These are phyloP conservation scores for Ophiostoma quercus DNA, from an alignment of 2,329 filamentous ascomycete species.

Conservation along the genomic window DNA sequence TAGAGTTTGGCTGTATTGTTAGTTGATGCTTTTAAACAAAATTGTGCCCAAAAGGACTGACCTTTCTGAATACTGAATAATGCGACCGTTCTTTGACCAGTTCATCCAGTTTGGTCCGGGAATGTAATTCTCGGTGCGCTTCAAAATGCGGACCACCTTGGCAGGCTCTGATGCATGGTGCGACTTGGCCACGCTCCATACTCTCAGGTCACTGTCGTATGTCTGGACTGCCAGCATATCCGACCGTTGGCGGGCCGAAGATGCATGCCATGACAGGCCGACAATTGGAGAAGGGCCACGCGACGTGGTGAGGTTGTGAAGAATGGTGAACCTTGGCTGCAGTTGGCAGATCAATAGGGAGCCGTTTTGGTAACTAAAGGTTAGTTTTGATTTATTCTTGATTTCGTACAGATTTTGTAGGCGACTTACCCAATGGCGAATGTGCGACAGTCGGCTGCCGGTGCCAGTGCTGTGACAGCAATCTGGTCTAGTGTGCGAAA, in stretches of 20 bases:
- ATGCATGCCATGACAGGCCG: conserved; percentile 89
- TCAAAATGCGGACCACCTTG: conserved; percentile 82
- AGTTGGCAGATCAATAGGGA: conserved; percentile 85
- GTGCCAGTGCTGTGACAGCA: conserved; percentile 87
- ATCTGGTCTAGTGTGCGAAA: conserved; percentile 86
- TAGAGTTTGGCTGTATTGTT: conserved; percentile 62
- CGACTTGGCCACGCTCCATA: conserved; percentile 92
- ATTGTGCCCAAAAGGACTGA: background rate
- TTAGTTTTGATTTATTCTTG: background rate
- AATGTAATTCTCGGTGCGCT: conserved; percentile 67
- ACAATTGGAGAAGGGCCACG: conserved; percentile 81
- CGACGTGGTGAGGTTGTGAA: conserved; percentile 85
- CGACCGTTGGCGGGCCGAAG: conserved; percentile 90
- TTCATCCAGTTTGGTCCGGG: conserved; percentile 89
- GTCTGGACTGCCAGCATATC: conserved; percentile 96
- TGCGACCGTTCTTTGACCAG: conserved; percentile 96
- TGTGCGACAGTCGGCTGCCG: conserved; percentile 81
- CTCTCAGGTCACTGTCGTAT: conserved; percentile 81
- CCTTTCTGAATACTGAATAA: conserved; percentile 79
- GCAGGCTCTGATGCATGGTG: conserved; percentile 67
- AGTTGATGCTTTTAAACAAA: background rate
- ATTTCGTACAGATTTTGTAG: background rate
- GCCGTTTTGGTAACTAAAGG: conserved; percentile 79
- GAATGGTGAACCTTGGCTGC: conserved; percentile 85
- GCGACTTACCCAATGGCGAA: conserved; percentile 81